Conservation (phyloP, 805 yeast genomes). For the Starmerella floricola region DNA sequence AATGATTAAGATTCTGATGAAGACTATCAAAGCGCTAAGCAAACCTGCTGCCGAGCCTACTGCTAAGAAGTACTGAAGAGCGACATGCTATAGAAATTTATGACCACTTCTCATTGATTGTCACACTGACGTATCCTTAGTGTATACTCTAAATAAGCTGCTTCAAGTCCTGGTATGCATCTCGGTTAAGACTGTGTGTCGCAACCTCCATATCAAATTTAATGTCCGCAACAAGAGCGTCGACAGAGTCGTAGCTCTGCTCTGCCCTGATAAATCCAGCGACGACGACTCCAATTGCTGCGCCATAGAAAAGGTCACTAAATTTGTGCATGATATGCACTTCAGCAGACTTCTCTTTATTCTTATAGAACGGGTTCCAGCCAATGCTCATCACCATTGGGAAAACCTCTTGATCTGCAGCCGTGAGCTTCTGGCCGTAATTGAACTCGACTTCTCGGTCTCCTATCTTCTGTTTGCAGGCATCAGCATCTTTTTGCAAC, state of each 20-base stretch:
- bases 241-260: slow-evolving; percentile 67
- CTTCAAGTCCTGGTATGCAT: slow-evolving; percentile 36
- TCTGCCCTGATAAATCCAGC: slow-evolving; percentile 91
- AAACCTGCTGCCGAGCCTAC: too few species aligned
- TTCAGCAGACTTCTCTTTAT: slow-evolving; percentile 67
- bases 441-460: slow-evolving; percentile 40
- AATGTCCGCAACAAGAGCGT: slow-evolving; percentile 77
- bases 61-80: neutral
- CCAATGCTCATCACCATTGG: slow-evolving; percentile 97
- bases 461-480: slow-evolving; percentile 26
- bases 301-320: slow-evolving; percentile 64
- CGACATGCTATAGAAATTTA: neutral
- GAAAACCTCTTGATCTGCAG: slow-evolving; percentile 34
- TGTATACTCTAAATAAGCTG: neutral
- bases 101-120: too few species aligned
- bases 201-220: slow-evolving; percentile 68
- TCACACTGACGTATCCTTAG: too few species aligned
- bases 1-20: slow-evolving; percentile 43
- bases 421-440: slow-evolving; percentile 43
- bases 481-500: slow-evolving; percentile 25
- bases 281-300: slow-evolving; percentile 51
- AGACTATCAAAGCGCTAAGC: slow-evolving; percentile 43
- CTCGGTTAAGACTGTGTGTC: slow-evolving; percentile 34
- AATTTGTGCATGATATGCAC: slow-evolving; percentile 75
- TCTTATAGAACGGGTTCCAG: slow-evolving; percentile 84